Base-by-base conservation (phyloP, 2,329 filamentous ascomycete species). In the Allantophomopsis cytisporea region DNA sequence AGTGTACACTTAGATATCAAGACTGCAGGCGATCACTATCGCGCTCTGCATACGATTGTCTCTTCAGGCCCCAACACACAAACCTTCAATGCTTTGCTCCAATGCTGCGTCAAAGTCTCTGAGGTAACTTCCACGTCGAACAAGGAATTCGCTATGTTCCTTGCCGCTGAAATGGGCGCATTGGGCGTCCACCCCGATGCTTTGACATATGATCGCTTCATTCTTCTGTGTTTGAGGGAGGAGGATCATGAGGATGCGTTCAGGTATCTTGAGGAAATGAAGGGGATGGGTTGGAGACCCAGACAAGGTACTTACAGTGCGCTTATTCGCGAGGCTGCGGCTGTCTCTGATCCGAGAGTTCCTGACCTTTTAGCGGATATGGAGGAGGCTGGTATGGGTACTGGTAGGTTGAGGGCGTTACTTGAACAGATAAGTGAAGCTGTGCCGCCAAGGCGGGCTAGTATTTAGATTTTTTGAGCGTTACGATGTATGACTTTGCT, bases 81-180 rank as follows among this genome's bases (percentile, higher is more conserved):
- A n/a, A 76, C 76, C 0, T 82, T 78, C 60, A 81, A 82, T 47
- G 54, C 66, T 5, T 60, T 83, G 7, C 62, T 79, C 40, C 59
- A 59, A 35, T 67, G 66, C 42, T 73, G 69, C 45, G 56, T 57
- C 38, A 51, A 45, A 43, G 59, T 49, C 45, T 51, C 40, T 31
- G 51, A 43, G 31, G 43, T 5, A 41, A 42, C 21, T 41, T 47
- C 23, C 48, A 45, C 20, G 48, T 44, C 37, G 16, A 36, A 53
- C 6, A 63, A 72, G 41, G 62, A 70, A 31, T 58, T 69, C 5
- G 74, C 74, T 35, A 73, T 76, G 57, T 79, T 76, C 50, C 57
- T 81, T 2, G 68, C 73, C 8, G 63, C 67, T 13, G 77, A 83
- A 50, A 77, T 83, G 68, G 60, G 68, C 5, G 62, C 68, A 8